Percentiles rank a stretch among this genome's conserved stretches.
Conservation (phyloP, 495 filamentous ascomycete species). For the Neurospora sp. region DNA sequence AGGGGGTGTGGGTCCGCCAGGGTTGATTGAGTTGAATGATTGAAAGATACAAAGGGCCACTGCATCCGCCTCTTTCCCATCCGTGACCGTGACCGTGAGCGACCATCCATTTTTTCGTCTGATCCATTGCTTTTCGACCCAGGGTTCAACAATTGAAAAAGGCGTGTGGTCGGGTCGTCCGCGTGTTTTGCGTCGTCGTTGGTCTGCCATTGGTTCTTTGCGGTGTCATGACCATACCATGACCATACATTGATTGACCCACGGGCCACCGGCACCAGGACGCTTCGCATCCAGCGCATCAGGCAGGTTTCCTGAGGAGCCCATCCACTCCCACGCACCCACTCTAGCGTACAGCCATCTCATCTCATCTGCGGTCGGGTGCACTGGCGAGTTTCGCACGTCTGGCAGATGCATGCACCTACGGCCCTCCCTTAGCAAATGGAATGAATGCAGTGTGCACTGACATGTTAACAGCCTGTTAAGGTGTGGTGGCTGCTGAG, state of each 20-base stretch:
- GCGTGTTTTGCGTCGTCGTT: background rate
- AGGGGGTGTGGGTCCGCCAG: background rate
- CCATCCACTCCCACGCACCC: background rate
- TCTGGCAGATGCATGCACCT: background rate
- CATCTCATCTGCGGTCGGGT: background rate
- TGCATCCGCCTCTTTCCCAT: background rate
- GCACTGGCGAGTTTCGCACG: background rate
- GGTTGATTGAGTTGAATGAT: background rate
- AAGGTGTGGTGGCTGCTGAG: background rate
- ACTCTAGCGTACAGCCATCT: background rate
- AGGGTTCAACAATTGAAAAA: background rate
- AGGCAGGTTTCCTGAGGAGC: background rate
- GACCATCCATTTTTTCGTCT: background rate
- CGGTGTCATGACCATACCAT: background rate
- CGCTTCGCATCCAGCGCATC: background rate
- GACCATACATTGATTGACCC: background rate
- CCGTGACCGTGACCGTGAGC: background rate
- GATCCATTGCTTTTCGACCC: background rate
- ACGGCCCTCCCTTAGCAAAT: background rate
- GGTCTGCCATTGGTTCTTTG: background rate
- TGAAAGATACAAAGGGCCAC: background rate
- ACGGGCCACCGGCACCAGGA: background rate
- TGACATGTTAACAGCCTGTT: background rate
- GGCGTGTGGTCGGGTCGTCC: background rate
- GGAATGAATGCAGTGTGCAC: background rate